Conservation (phyloP, 2,329 filamentous ascomycete species). For the Fusarium sp. region DNA sequence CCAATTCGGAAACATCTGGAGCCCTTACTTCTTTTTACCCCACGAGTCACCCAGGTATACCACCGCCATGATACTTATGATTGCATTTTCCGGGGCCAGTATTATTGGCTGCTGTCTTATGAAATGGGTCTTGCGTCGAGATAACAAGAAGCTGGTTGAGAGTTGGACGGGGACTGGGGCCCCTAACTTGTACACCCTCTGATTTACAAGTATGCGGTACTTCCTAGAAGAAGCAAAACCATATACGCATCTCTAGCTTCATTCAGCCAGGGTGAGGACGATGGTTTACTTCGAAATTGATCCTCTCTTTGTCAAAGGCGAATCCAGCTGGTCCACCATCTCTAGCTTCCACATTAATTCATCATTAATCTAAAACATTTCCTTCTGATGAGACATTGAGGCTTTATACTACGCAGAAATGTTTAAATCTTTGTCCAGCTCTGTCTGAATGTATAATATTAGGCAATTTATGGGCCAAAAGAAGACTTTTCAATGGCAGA, state of each 20-base stretch:
- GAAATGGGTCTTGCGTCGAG: neutral
- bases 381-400: too few species aligned
- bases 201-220: neutral
- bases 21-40: neutral
- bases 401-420: too few species aligned
- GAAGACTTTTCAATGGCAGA: too few species aligned
- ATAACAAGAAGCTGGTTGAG: neutral
- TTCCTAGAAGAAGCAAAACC: neutral
- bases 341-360: neutral
- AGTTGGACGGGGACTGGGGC: neutral
- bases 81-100: neutral
- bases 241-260: neutral
- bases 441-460: too few species aligned
- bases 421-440: too few species aligned
- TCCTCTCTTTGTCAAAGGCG: neutral
- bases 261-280: neutral
- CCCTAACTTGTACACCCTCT: neutral
- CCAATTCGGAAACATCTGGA: neutral
- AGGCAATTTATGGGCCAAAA: too few species aligned
- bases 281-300: neutral
- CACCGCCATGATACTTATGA: neutral
- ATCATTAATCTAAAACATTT: too few species aligned
- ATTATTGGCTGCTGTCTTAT: neutral
- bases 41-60: neutral
- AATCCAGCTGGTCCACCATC: neutral